Evolutionary conservation across 129 eudicot genomes (phyloP), one percentile per base, ranked within the genome.

Genomic region (Tagetes patula): DNA sequence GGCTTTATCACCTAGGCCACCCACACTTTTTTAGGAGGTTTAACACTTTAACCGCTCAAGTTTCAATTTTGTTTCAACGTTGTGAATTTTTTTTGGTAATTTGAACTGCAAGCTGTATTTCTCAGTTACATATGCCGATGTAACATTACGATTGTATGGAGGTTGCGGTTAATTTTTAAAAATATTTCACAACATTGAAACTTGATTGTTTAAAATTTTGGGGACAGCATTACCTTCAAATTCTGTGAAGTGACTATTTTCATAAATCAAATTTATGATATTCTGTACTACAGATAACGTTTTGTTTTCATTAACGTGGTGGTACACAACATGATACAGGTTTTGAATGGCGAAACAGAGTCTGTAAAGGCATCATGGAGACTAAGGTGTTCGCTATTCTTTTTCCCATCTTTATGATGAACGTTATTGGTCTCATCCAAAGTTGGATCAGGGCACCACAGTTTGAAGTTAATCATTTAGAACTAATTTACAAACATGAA

Each of bases 341-440:
- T 83, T 59, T 46, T 37, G 40, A 75, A 75, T 43, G 48, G 77
- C 30, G 82, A 83, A 65, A 74, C 66, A 67, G 80, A 78, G 53
- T 81, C 70, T 70, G 79, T 93, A 68, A 67, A 75, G 76, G 98
- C 98, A 5, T 82, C 85, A 34, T 93, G 98, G 98, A 86, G 56
- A 56, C 76, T 93, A 60, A 87, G 98, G 98, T 89, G 34, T 67
- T 55, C 45, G 31, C 70, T 52, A 13, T 34, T 30, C 41, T 73
- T 34, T 71, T 61, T 59, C 42, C 5, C 49, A 27, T 33, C 27
- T n/a, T 11, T 58, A 36, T 4, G 36, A 56, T 65, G 50, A 27
- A 58, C 14, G 20, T 79, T 41, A 64, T 31, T 32, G 11, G 47
- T 4, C 12, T 30, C 48, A 46, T 58, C 69, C n/a, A 37, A 38